Base-by-base conservation (phyloP, 148 eudicot genomes). In the Nepenthes mirabilis region DNA sequence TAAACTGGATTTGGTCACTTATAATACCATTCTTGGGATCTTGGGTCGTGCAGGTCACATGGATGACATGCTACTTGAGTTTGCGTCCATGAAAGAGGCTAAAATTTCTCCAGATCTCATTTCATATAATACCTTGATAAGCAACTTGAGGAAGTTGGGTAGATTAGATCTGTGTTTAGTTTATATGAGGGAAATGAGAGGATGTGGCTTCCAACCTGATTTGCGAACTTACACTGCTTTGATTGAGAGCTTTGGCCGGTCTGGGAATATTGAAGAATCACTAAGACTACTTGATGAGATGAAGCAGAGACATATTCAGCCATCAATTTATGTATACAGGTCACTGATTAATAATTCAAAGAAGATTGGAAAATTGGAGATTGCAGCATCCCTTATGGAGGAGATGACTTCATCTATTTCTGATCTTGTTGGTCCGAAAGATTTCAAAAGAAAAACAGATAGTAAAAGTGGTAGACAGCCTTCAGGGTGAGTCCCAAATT, bases 221-320 rank as follows among this genome's bases (percentile, higher is more conserved):
- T 68, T 91, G 66, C 73, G 82, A 69, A 83, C 88, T 47, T 88
- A 81, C 69, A 76, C 83, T 54, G 83, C 93, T 36, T 68, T 91
- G 73, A 87, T 91, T 57, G 97, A 87, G 74, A 70, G 88, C 75
- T 85, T 79, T 57, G 95, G 91, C 43, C 76, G 80, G 56, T 76
- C 88, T 43, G 95, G 95, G 54, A 75, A 88, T 33, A 49, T 83
- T 48, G 82, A 80, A 54, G 84, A 75, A 72, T 78, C 97, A 1
- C 55, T 88, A 71, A 76, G 76, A 74, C 75, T 88, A 56, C 77
- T 91, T 47, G 53, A 70, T 67, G 80, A 80, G 69, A 91, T 91
- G 90, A 91, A 88, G 81, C 11, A 11, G 14, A 68, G 69, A 61
- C 45, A 61, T 47, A 69, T 91, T 43, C 65, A 40, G 60, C 95